A percentile compares a stretch with the other conserved stretches of the same genome.
Evolutionary conservation across 495 filamentous ascomycete species (phyloP).

Genomic region (Hypoxylon lienhwacheense): DNA sequence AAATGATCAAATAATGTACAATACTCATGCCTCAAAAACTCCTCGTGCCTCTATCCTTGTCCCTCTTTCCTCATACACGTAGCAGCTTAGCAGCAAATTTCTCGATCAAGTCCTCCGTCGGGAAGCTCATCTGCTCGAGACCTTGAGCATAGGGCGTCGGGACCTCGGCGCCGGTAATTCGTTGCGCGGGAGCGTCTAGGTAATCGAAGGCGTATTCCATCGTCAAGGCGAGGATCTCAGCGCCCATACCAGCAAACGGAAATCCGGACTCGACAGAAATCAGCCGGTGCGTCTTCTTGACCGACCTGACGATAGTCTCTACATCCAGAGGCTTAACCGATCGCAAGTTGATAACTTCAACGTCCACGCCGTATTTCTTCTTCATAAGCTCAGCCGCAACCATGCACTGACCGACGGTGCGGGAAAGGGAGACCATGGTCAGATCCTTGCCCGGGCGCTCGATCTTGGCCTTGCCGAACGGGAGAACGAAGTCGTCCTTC

Average conservation of each 20-base stretch:
- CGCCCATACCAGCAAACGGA: conserved; percentile 87
- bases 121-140: conserved; percentile 91
- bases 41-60: conserved; percentile 1
- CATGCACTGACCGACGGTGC: conserved; percentile 91
- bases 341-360: conserved; percentile 96
- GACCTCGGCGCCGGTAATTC: conserved; percentile 94
- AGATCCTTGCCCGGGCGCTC: conserved; percentile 94
- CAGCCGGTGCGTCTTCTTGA: conserved; percentile 96
- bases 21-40: conserved; percentile 29
- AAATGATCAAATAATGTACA: conserved; percentile 36
- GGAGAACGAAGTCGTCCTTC: conserved; percentile 92
- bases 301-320: conserved; percentile 89
- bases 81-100: conserved; percentile 81
- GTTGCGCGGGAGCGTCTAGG: conserved; percentile 86
- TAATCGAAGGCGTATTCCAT: conserved; percentile 99
- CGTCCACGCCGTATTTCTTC: conserved; percentile 93
- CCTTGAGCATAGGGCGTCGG: conserved; percentile 89
- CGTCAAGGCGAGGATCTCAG: conserved; percentile 88
- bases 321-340: conserved; percentile 96
- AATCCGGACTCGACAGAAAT: conserved; percentile 94
- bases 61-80: conserved; percentile 54
- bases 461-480: conserved; percentile 98
- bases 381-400: conserved; percentile 85
- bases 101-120: conserved; percentile 79
- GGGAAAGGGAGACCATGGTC: conserved; percentile 91